Percentiles rank a stretch among this genome's conserved stretches.
Evolutionary conservation across 768 basidiomycete genomes (phyloP).

Genomic region (Mycena olivaceomarginata): DNA sequence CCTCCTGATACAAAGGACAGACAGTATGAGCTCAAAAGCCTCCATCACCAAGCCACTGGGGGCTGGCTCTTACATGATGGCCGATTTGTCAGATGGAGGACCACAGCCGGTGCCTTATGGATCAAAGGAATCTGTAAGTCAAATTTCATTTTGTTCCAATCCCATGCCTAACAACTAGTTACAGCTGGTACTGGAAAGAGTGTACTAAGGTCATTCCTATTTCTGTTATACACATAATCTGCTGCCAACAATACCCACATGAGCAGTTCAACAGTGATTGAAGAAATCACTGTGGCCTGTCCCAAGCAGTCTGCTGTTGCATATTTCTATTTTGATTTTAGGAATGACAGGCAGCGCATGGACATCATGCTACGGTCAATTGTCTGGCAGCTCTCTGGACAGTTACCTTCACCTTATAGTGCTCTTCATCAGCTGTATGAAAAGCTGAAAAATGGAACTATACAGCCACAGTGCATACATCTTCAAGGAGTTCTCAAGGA

Average conservation of each 20-base stretch:
- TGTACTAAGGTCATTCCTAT: background rate
- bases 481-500: background rate
- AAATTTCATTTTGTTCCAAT: too few species aligned
- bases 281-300: background rate
- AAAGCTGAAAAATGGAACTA: background rate
- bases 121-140: background rate
- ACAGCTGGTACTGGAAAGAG: conserved; percentile 4
- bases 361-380: conserved; percentile 3
- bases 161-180: too few species aligned
- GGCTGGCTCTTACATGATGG: background rate
- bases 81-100: background rate
- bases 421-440: background rate
- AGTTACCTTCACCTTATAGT: background rate
- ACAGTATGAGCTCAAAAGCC: background rate
- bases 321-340: conserved; percentile 19
- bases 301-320: background rate
- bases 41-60: conserved; percentile 5
- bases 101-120: background rate
- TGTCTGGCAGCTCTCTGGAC: conserved; percentile 16
- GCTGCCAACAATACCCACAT: background rate
- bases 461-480: background rate
- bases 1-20: background rate
- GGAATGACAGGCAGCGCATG: background rate
- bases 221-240: background rate
- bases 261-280: conserved; percentile 5